Evolutionary conservation across 164 flowering plant genomes (phyloP), one percentile per base, ranked within the genome.

Genomic region (Warburgia ugandensis): DNA sequence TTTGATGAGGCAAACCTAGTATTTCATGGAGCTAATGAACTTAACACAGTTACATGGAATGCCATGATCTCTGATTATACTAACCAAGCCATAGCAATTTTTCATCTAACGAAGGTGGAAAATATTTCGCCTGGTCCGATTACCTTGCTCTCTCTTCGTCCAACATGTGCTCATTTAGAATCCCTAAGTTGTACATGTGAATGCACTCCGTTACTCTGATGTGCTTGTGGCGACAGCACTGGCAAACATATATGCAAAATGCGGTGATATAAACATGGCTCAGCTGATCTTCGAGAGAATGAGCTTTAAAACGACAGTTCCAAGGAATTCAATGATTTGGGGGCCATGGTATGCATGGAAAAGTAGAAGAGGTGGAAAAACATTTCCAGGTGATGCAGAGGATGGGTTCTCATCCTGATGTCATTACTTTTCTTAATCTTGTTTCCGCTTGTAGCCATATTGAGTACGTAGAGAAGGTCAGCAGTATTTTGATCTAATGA

Each of bases 261-360:
- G 58, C 11, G 58, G 49, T 6, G 49, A 42, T 20, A 30, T 54
- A 20, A 11, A 44, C 39, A 43, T 22, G 37, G 58, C 39, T 22
- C 20, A 41, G 28, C 21, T 21, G 36, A 20, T 54, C 22, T 43
- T 54, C 32, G 49, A 54, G 3, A 26, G 48, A 23, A 54, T 54
- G 58, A 14, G 30, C n/a, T 5, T 42, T 21, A 54, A 35, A 44
- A 54, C 58, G 10, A 29, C 28, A 8, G 49, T 42, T 14, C 23
- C 58, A 42, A 42, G 58, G 58, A 54, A 54, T 32, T 42, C 58
- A 29, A 54, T 54, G 58, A 42, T 54, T 29, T 42, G 49, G 40
- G n/a, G 58, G 40, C 21, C 31, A 54, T 54, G 58, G 39, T 2
- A 29, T 43, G 41, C 49, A 54, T 23, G 58, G 58, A 22, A 29